Conservation (phyloP, 2,329 filamentous ascomycete genomes). For the Rutstroemia sp. region DNA sequence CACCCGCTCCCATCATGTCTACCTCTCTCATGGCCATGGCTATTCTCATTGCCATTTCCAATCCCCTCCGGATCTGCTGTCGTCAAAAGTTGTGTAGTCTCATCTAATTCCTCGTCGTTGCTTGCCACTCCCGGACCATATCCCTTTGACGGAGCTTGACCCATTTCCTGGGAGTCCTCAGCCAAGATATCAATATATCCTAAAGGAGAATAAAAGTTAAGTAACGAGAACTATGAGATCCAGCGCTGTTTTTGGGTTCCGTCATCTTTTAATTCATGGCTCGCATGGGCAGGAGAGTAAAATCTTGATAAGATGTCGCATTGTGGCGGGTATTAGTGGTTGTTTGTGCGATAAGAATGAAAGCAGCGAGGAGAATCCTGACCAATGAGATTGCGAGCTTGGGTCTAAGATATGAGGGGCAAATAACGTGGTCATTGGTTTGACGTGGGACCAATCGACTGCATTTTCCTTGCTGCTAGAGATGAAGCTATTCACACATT, state of each 20-base stretch:
- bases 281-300: not conserved
- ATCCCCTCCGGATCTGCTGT: not conserved
- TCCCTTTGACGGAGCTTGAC: conserved; percentile 1
- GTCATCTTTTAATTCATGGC: not conserved
- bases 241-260: conserved; percentile 3
- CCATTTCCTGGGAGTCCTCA: not conserved
- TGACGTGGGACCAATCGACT: not conserved
- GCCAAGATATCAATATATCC: not conserved
- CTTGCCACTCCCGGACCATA: not conserved
- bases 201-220: not conserved
- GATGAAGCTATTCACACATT: not conserved
- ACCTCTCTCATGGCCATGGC: not conserved
- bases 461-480: not conserved
- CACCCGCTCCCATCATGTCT: conserved; percentile 17
- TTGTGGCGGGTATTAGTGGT: not conserved
- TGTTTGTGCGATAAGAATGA: not conserved
- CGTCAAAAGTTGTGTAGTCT: not conserved
- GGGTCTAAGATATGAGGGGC: no score
- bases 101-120: not conserved
- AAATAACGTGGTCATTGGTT: no score
- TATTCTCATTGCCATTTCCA: not conserved
- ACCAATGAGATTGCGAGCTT: not conserved
- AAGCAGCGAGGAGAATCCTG: not conserved
- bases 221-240: not conserved
- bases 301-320: not conserved